Evolutionary conservation across 306 rosid genomes (phyloP), one percentile per base, ranked within the genome.

Genomic region (Trifolium fragiferum): DNA sequence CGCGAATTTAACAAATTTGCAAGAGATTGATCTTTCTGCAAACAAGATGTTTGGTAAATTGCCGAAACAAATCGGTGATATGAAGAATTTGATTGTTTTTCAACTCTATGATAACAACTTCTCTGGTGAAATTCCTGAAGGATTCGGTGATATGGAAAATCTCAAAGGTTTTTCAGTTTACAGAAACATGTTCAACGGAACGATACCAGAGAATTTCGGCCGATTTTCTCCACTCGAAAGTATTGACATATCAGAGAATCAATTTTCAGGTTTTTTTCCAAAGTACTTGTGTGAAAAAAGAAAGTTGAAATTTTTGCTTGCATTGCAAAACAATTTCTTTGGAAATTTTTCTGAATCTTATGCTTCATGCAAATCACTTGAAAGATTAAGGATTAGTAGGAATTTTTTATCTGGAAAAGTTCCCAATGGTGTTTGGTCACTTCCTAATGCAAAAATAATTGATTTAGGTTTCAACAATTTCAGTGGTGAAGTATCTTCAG

Each of bases 241-340:
- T 79, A 85, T 95, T n/a, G 99, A 95, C 87, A 85, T 95, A 82
- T 95, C 99, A 1, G 99, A 95, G 82, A 95, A 95, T 80, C 89
- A 82, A 66, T 95, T 95, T 75, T 85, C 96, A 20, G 99, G 99
- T 43, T 73, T 51, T 78, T 95, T 95, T 69, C 99, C 99, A 44
- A 85, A 74, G 84, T 92, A 78, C 86, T 80, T 95, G 81, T 95
- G 99, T 83, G 90, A 90, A 76, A 82, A 73, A 6, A 77, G 67
- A 64, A 80, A 82, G 86, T 76, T 95, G 76, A 81, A 2, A 19
- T 76, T 84, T 76, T 84, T 95, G 89, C 99, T 95, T 55, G 98
- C 98, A 64, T 77, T 95, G 86, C 88, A 85, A 23, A 95, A 95
- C 77, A 85, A 82, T 14, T 90, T 95, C 80, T 84, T 90, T 9